Evolutionary conservation across 139 green algal genomes (phyloP), one percentile per base, ranked within the genome.

Genomic region (Tetraselmis striata): DNA sequence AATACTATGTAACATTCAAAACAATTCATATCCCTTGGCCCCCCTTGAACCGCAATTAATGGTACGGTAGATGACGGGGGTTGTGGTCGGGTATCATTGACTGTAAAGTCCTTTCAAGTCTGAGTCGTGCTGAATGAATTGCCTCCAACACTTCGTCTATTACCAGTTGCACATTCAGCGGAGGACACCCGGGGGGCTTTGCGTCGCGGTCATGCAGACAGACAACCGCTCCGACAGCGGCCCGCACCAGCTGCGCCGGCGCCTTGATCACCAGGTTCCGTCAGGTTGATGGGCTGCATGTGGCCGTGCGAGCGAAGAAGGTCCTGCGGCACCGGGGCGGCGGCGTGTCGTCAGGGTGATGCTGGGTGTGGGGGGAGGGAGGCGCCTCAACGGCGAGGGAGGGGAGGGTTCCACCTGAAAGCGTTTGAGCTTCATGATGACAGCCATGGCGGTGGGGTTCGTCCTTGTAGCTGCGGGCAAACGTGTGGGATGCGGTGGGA

Each of bases 361-460:
- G 45, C 45, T 67, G 45, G 18, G 18, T 5, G 11, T 67, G 45
- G 11, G 5, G 45, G 11, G 18, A 5, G 5, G 45, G 5, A 67
- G 5, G 45, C 45, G 18, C 45, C 5, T 18, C 45, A 67, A 67
- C 45, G 5, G 5, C 18, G 18, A 5, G 18, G 5, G 45, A 25
- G 18, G 45, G 11, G 5, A 25, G 45, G 45, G 11, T 18, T 18
- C 18, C 18, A 18, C 77, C 29, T 89, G 85, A 30, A 89, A 80
- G 27, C 83, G 83, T 27, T 87, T 85, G 29, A 89, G 85, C 80
- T 89, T 89, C 26, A 31, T 31, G 1, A 79, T 76, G 1, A 89
- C 85, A 29, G 83, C 78, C 80, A 85, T 82, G 1, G 87, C 77
- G n/a, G 1, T 81, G 80, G 0, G 74, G 28, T 18, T 80, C 59